Evolutionary conservation across 1,284 basidiomycete species (phyloP), one percentile per base, ranked within the genome.

Genomic region (Pisolithus thermaeus): DNA sequence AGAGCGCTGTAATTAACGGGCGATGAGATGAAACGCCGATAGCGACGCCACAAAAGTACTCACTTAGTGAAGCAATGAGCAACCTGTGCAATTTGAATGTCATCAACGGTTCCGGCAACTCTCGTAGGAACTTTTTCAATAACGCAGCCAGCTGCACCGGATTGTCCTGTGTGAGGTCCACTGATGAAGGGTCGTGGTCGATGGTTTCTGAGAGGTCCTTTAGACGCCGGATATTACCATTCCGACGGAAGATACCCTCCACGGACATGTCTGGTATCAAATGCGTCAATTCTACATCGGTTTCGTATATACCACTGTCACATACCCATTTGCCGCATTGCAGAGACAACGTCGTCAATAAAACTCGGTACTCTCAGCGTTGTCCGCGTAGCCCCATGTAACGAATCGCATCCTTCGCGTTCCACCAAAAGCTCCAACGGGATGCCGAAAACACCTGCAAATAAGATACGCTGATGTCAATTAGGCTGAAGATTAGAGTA

Each of bases 271-370:
- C 93, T 96, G 59, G 12, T 49, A 51, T 36, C 18, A n/a, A 45
- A 14, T 46, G 30, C 4, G 32, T 52, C 20, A 20, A 42, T 52
- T 40, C 46, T 51, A 43, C 27, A 53, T 28, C 28, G 20, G 28
- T 49, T 46, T 43, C 20, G 39, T 36, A 41, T 44, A 51, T 20
- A 27, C 55, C 28, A 52, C 27, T 22, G 23, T 27, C 2, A 78
- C 90, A 63, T 57, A 95, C 93, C 96, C 96, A 98, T 98, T 70
- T 98, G 95, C 65, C 90, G 81, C 96, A 99, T 98, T 3, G 97
- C 94, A 50, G 92, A 96, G 39, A 99, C 84, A 50, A 97, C 89
- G 64, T 99, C 97, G 67, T 99, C 97, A 55, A 99, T 90, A 67
- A 99, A 97, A 68, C 92, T 97, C 7, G 96, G 96, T 27, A 99